Base-by-base conservation (phyloP, 768 basidiomycete species). In the Cystobasidium tubakii region DNA sequence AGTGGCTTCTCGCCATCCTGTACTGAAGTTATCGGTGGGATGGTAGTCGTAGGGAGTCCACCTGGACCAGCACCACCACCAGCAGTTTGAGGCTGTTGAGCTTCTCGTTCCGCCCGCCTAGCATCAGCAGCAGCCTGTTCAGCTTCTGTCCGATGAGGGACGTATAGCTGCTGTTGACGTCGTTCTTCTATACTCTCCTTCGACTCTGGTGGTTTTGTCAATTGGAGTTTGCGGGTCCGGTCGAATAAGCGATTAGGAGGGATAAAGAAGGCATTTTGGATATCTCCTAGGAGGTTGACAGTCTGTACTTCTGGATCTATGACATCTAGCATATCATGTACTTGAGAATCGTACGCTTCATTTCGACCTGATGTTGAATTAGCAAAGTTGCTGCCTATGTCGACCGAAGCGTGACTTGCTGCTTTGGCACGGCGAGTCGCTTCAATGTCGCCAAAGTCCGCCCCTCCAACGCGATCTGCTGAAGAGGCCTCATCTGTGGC, bases 221-320 rank as follows among this genome's bases (percentile, higher is more conserved):
- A 53, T 36, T 71, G 53, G 6, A 71, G n/a, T 71, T 71, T 71
- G 1, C 69, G 23, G 2, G 69, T 71, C 19, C 69, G 53, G 42
- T 71, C 69, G 27, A 71, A 71, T 36, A 31, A 27, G 1, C 69
- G 33, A 46, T 53, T 71, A 29, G 53, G 55, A 60, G 74, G 74
- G 13, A 75, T 62, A 57, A 75, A 75, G 71, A 75, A 60, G 1
- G 71, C 44, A 60, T 75, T 75, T 31, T 75, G 74, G 12, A 75
- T 54, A 62, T 75, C 66, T 13, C 55, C 55, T 7, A 75, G 43
- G 3, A 69, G 27, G 46, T 70, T 67, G 1, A 69, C 46, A 46
- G 39, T 74, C n/a, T 53, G 44, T 23, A 73, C 73, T 54, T 73
- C 73, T 12, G 73, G 73, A 50, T 73, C 73, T 6, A 73, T 46